Conservation (phyloP, 257 asterid species). For the Penstemon eatonii region DNA sequence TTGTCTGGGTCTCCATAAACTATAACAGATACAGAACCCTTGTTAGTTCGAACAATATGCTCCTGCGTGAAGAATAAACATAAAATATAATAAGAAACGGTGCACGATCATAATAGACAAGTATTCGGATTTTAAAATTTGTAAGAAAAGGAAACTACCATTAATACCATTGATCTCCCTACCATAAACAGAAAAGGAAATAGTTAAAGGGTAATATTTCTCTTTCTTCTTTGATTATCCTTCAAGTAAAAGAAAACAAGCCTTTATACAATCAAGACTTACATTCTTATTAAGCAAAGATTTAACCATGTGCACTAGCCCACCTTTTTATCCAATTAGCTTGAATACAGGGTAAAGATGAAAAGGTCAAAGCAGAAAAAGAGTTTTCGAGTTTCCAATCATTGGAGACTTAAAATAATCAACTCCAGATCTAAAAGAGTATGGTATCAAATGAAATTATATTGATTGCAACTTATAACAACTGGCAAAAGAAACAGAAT, state of each 20-base stretch:
- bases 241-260: slow-evolving; percentile 39
- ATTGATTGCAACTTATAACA: slow-evolving; percentile 38
- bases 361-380: slow-evolving; percentile 31
- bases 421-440: slow-evolving; percentile 35
- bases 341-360: slow-evolving; percentile 19
- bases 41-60: slow-evolving; percentile 69
- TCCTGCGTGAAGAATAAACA: slow-evolving; percentile 54
- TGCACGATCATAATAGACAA: slow-evolving; percentile 19
- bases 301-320: slow-evolving; percentile 33
- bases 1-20: slow-evolving; percentile 87
- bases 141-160: slow-evolving; percentile 18
- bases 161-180: slow-evolving; percentile 22
- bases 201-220: slow-evolving; percentile 25
- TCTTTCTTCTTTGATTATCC: slow-evolving; percentile 29
- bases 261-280: slow-evolving; percentile 10
- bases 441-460: slow-evolving; percentile 18
- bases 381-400: slow-evolving; percentile 33
- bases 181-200: slow-evolving; percentile 22
- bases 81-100: slow-evolving; percentile 25
- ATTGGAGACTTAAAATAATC: slow-evolving; percentile 29
- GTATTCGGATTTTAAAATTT: not conserved
- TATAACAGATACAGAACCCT: slow-evolving; percentile 81
- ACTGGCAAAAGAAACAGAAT: slow-evolving; percentile 36
- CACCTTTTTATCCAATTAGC: slow-evolving; percentile 33
- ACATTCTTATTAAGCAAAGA: not conserved